Base-by-base conservation (phyloP, 1,284 basidiomycete genomes). In the Cryptococcus sp. region DNA sequence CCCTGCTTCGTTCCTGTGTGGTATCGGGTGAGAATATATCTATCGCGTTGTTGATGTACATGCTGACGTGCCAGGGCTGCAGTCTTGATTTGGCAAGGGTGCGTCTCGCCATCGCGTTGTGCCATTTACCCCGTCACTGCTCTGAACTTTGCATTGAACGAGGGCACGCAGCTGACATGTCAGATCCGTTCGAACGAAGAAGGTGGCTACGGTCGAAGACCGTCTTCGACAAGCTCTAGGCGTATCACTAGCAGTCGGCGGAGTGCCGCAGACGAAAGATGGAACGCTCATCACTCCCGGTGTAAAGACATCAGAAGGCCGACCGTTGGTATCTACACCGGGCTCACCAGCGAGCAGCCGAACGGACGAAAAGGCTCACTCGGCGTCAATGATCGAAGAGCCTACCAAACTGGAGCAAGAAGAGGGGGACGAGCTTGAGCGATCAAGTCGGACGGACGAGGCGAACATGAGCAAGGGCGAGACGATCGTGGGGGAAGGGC, bases 21-120 rank as follows among this genome's bases (percentile, higher is more conserved):
- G 87, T 44, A 90, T 91, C 42, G 72, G 58, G 56, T 63, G 43
- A 58, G 64, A 57, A 14, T n/a, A 43, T 19, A 21, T 10, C 21
- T 45, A 10, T 26, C 34, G 14, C n/a, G 5, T n/a, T 41, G 19
- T 16, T 38, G 19, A n/a, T 18, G 11, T 38, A 11, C 24, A 23
- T 28, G 19, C 19, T 3, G n/a, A 24, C 7, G 24, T 21, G 2
- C 4, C 45, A 65, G 75, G n/a, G 82, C 89, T 1, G 87, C 79
- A 6, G 72, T 90, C 4, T 75, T 86, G 46, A 91, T 91, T 58
- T 90, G 83, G 79, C 78, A 78, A 57, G 89, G 88, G 41, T 59
- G 21, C 26, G 41, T 28, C 11, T 10, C 22, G 18, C 28, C 16
- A 25, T 35, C n/a, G n/a, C n/a, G n/a, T n/a, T n/a, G n/a, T n/a